Base-by-base conservation (phyloP, 805 yeast genomes). In the Wickerhamomyces bovis region DNA sequence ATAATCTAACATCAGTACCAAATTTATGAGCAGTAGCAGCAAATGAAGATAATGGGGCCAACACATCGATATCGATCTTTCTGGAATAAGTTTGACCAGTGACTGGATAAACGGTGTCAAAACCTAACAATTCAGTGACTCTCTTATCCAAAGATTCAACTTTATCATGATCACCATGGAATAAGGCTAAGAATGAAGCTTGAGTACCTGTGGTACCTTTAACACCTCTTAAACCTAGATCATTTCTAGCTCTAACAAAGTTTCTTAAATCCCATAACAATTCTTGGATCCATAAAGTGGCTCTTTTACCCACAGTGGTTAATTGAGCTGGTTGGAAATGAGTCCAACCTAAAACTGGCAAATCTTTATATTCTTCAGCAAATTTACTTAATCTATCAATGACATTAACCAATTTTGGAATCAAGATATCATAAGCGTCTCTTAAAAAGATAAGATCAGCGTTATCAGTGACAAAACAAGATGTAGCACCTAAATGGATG, bases 181-280 rank as follows among this genome's bases (percentile, higher is more conserved):
- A 94, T 58, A 94, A 77, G 18, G 97, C 79, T 65, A 94, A 73
- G 78, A 94, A 94, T 1, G 98, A 92, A 47, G 87, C 99, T 72
- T 94, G 99, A 38, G 99, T 94, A 69, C 99, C 99, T 42, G 99
- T 94, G 51, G 99, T 94, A 65, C 99, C 99, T 75, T 94, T 94
- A 56, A 90, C 98, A 66, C 99, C 99, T 71, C 99, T 83, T 60
- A 94, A 76, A 42, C 98, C 98, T 56, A 94, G 70, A 67, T 94
- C 99, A 63, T 92, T 85, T 73, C 99, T 84, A 42, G 98, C 98
- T 71, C 99, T 85, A 56, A 78, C 83, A 73, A 94, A 79, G 73
- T 94, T 94, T 72, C 99, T 81, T 68, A 94, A 78, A 71, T 94
- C 99, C 99, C 98, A 94, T 61, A 94, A 76, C 60, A 94, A 75